These are phyloP conservation scores for Lepidium sativum DNA, from an alignment of 345 rosid genomes.

Conservation along the genomic window DNA sequence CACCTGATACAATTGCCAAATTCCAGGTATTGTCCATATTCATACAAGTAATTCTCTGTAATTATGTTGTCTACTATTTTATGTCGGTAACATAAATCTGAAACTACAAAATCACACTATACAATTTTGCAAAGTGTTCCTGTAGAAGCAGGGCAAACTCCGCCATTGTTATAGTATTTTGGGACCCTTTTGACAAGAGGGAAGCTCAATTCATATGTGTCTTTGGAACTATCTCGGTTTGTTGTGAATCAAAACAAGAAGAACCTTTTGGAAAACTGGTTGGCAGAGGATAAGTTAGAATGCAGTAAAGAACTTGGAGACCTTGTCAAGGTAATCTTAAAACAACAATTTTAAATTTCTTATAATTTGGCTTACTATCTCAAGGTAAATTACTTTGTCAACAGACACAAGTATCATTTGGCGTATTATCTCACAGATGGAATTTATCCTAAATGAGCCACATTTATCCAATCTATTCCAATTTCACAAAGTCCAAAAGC, in stretches of 20 bases:
- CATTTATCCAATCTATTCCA: no score
- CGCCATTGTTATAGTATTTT: constrained; percentile 93
- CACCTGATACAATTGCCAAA: constrained; percentile 96
- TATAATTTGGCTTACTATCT: no score
- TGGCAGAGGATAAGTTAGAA: constrained; percentile 97
- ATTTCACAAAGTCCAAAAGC: no score
- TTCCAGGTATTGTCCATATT: constrained; percentile 67
- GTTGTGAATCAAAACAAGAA: no score
- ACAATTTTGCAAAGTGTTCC: constrained; percentile 81
- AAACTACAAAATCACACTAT: not conserved
- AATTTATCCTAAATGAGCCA: no score
- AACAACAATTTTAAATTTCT: not conserved
- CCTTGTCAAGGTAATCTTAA: constrained; percentile 81
- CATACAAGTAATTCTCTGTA: not conserved
- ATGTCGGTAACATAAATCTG: not conserved
- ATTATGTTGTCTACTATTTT: not conserved
- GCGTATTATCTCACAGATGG: no score
- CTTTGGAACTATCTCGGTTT: no score
- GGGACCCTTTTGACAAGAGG: no score
- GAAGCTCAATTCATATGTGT: no score
- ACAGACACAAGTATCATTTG: no score
- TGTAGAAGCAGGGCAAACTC: constrained; percentile 97
- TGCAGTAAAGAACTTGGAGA: constrained; percentile 99
- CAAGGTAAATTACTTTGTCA: no score
- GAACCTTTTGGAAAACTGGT: no score